These are phyloP conservation scores for Russula dissimulans DNA, from an alignment of 768 basidiomycete genomes.

Conservation along the genomic window DNA sequence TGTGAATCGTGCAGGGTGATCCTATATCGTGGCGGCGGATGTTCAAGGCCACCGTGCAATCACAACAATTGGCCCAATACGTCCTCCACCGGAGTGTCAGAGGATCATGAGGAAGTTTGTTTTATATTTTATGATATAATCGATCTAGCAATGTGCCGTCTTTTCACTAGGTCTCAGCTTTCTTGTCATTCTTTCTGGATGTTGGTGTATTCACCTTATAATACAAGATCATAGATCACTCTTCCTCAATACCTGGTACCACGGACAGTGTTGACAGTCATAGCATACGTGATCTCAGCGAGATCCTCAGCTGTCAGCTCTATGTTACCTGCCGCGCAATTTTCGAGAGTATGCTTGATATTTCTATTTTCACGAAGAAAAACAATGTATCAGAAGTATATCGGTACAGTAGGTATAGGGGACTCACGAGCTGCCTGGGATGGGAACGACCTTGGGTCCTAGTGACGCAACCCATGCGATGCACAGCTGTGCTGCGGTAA, in stretches of 20 bases:
- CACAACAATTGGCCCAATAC: conserved; percentile 45
- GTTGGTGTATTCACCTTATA: background rate
- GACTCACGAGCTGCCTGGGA: conserved; percentile 38
- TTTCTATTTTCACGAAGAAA: conserved; percentile 21
- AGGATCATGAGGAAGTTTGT: background rate
- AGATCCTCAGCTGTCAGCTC: conserved; percentile 29
- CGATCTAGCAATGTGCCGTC: background rate
- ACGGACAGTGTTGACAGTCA: conserved; percentile 19
- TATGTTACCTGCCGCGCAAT: conserved; percentile 33
- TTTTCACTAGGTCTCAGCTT: background rate
- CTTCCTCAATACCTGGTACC: conserved; percentile 13
- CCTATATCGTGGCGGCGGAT: conserved; percentile 72
- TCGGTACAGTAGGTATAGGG: background rate
- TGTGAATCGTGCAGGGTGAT: conserved; percentile 43
- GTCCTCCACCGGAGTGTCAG: conserved; percentile 30
- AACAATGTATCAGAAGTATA: background rate
- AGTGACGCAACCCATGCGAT: conserved; percentile 33
- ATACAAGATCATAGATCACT: background rate
- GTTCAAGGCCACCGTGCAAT: conserved; percentile 56
- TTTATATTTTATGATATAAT: background rate
- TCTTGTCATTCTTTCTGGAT: background rate
- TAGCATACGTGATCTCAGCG: conserved; percentile 31
- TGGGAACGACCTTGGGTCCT: conserved; percentile 34
- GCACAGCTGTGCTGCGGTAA: conserved; percentile 33
- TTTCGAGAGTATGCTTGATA: conserved; percentile 36